phyloP scores from a whole-genome alignment of 176 grass and related monocot genomes.

The Melocanna baccifera region DNA sequence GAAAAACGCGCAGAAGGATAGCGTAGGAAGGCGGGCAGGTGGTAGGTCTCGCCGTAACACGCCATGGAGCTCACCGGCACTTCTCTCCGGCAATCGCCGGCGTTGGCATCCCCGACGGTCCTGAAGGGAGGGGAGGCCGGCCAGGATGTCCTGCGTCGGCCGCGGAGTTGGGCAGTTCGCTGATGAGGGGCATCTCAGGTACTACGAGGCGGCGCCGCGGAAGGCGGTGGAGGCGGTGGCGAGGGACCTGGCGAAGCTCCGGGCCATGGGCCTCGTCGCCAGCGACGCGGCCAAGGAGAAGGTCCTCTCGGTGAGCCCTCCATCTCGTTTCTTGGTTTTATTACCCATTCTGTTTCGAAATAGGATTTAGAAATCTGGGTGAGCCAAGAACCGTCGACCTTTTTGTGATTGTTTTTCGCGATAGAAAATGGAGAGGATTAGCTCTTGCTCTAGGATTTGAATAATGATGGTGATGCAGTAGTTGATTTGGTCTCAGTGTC shows the following conservation, averaged over 20 bases:
- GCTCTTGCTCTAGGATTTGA: not conserved
- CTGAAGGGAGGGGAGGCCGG: not conserved
- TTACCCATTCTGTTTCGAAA: not conserved
- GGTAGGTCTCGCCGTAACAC: conserved; percentile 6
- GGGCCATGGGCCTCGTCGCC: conserved; percentile 28
- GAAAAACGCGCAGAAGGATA: not conserved
- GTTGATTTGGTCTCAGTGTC: not conserved
- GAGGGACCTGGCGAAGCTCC: conserved; percentile 27
- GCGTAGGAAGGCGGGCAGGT: not conserved
- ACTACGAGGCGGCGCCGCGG: conserved; percentile 36
- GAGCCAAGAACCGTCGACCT: not conserved
- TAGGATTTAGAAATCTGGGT: not conserved
- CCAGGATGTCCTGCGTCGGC: conserved; percentile 33
- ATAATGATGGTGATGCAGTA: not conserved
- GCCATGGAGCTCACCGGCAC: conserved; percentile 45
- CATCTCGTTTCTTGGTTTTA: not conserved
- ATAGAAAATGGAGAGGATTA: not conserved
- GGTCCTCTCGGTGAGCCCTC: conserved; percentile 29
- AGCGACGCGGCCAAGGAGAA: conserved; percentile 39
- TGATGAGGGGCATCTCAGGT: conserved; percentile 30
- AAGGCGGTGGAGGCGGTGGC: conserved; percentile 45
- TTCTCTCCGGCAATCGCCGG: not conserved
- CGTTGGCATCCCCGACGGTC: not conserved
- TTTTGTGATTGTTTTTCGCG: not conserved
- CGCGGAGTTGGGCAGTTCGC: conserved; percentile 14